Evolutionary conservation across 768 basidiomycete species (phyloP), one percentile per base, ranked within the genome.

Genomic region (Cystofilobasidium bisporidii): DNA sequence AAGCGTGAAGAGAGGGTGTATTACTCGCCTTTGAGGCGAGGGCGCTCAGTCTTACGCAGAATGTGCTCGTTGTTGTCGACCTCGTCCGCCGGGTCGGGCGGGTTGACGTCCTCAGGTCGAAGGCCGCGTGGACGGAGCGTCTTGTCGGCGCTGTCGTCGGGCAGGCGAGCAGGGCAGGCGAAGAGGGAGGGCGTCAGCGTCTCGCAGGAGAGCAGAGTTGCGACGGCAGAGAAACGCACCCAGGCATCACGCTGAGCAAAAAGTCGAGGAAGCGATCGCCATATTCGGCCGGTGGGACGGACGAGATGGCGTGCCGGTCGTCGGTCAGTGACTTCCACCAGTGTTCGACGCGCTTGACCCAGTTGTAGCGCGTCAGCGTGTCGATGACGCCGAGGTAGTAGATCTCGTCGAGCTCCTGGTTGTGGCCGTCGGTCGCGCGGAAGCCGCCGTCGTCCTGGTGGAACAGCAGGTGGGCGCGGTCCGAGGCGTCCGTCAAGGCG

Each of bases 381-480:
- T 99, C 96, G 74, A 99, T 99, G 63, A 99, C 83, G 28, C 96
- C 94, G 12, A 97, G 80, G 76, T 97, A 97, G 77, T 94, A 96
- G 64, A 96, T 87, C 57, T 84, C 84, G 71, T 87, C 86, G 78
- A 86, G 77, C 1, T 81, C 77, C 24, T 82, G 81, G 76, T 98
- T 94, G 12, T 77, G 78, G 73, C 97, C 93, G 76, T 93, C 85
- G 22, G 94, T 96, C 41, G 92, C 90, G 38, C 87, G 82, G 53
- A 94, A 75, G 0, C 96, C 96, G 17, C 92, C 92, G 72, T 98
- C 96, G 74, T 99, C 93, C 73, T 93, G 90, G 75, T 96, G 97
- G 78, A 99, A 99, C 32, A 97, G 77, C 75, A 94, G 91, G 67
- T 89, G 83, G 30, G 83, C 77, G 40, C 83, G 77, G 66, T 81